phyloP scores from a whole-genome alignment of 768 basidiomycete genomes.

The Termitomyces sp. region DNA sequence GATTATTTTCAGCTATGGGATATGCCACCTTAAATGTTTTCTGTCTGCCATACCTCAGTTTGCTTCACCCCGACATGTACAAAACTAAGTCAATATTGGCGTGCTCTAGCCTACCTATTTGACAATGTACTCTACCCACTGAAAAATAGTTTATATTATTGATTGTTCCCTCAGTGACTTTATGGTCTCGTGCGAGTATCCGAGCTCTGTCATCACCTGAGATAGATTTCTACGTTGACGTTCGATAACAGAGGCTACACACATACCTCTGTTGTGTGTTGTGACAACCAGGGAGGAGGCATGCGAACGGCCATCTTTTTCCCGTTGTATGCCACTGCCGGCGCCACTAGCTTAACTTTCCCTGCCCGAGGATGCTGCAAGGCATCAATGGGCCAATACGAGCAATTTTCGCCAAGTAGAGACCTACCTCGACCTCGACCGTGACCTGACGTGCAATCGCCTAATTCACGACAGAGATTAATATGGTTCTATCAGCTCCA shows the following conservation, averaged over 20 bases:
- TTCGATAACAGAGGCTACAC: not conserved
- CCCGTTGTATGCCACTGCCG: constrained; percentile 80
- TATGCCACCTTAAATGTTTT: no score
- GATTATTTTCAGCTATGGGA: no score
- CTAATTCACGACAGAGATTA: constrained; percentile 25
- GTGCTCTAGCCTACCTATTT: no score
- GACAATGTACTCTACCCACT: no score
- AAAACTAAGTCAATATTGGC: no score
- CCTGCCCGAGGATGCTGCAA: constrained; percentile 68
- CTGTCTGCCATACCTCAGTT: no score
- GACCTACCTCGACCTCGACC: constrained; percentile 71
- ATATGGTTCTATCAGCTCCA: not conserved
- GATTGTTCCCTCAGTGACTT: constrained; percentile 12
- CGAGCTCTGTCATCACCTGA: constrained; percentile 29
- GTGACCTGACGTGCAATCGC: constrained; percentile 71
- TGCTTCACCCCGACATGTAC: no score
- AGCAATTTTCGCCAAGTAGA: constrained; percentile 23
- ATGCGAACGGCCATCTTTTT: constrained; percentile 65
- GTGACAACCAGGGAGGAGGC: constrained; percentile 84
- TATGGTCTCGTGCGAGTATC: constrained; percentile 15
- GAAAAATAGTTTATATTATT: constrained; percentile 7
- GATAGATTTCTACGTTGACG: not conserved
- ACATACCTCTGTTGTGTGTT: constrained; percentile 73
- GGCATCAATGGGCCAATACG: constrained; percentile 13
- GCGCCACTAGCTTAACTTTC: constrained; percentile 72